Conservation (phyloP, 371 early-diverging fungal species). For the Cokeromyces recurvatus region DNA sequence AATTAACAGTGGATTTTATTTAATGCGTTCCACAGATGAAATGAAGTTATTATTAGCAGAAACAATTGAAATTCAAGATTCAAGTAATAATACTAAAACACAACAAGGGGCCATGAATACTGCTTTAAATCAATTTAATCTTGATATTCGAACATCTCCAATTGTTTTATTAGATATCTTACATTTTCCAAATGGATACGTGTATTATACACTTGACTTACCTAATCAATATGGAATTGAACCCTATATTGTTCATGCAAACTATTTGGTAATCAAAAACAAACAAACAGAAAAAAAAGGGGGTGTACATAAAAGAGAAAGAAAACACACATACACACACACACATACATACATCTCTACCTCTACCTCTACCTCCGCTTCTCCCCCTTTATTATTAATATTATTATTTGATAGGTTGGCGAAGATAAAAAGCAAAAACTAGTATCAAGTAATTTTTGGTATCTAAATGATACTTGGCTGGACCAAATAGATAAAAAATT, state of each 20-base stretch:
- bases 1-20: constrained; percentile 36
- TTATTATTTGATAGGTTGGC: constrained; percentile 24
- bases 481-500: constrained; percentile 18
- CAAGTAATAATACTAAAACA: constrained; percentile 16
- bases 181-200: constrained; percentile 38
- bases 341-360: no score
- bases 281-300: no score
- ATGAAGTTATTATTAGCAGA: constrained; percentile 35
- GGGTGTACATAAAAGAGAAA: no score
- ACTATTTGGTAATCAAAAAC: constrained; percentile 33
- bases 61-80: constrained; percentile 34
- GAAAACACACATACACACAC: no score
- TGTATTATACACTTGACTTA: constrained; percentile 29
- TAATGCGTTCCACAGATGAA: constrained; percentile 30
- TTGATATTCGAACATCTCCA: constrained; percentile 26
- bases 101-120: constrained; percentile 42
- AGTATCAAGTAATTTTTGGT: constrained; percentile 26
- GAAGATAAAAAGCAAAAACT: constrained; percentile 47
- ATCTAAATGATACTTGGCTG: constrained; percentile 38
- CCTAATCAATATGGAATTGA: constrained; percentile 24
- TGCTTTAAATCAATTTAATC: constrained; percentile 22
- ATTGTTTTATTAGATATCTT: constrained; percentile 34
- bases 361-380: no score
- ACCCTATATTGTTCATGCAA: constrained; percentile 42
- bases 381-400: neutral